Evolutionary conservation across 805 yeast species (phyloP), one percentile per base, ranked within the genome.

Genomic region (Metschnikowia lochheadii): DNA sequence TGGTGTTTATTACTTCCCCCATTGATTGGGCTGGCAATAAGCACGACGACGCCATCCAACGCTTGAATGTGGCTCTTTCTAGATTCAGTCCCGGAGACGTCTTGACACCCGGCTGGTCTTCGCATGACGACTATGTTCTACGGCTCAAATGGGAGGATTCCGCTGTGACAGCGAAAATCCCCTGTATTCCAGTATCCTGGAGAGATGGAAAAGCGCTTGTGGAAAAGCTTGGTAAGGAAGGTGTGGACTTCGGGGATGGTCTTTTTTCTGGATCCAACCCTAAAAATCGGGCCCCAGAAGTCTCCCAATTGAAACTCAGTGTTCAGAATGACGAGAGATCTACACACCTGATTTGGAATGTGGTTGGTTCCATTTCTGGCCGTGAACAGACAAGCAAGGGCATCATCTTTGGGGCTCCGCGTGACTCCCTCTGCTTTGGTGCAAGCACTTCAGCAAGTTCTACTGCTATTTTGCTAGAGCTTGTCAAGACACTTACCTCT

Each of bases 381-480:
- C 70, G 83, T 43, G 97, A 92, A 62, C 96, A 89, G 67, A 70
- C 74, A 18, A 88, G 81, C 18, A 78, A 81, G 56, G 89, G 88
- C 0, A 68, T 92, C 4, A 73, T 91, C 2, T 80, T 92, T 49
- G 96, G 96, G 0, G 90, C 97, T 0, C 79, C 86, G 4, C 73
- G 97, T 56, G 97, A 90, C 62, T 73, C 96, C 0, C 71, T 83
- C 21, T 81, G 89, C 54, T 78, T 70, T 57, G 97, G 97, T n/a
- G 83, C 95, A 0, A 68, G 79, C 3, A 75, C 80, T 33, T 82
- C 90, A 7, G 80, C 81, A 56, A 83, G 95, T 3, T 95, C 96
- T 0, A 83, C 94, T 1, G 82, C 85, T 0, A 71, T 85, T 1
- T 61, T 91, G 49, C 66, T 91, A 20, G 92, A 91, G 55, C 67